Evolutionary conservation across 306 rosid species (phyloP).

Genomic region (Citrullus mucosospermus): DNA sequence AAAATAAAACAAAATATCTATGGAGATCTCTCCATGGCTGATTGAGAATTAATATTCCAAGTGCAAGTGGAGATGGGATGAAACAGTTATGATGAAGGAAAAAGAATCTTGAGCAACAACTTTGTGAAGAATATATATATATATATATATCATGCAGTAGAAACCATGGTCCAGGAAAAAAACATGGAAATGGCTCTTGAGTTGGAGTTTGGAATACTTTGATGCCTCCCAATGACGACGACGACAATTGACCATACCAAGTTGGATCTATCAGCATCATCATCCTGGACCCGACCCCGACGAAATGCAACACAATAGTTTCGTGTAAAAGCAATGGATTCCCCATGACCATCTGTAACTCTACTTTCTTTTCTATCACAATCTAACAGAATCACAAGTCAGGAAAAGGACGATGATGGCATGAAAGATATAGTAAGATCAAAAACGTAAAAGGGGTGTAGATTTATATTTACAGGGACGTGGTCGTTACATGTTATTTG

Average conservation of each 20-base stretch:
- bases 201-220: constrained; percentile 2
- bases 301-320: neutral
- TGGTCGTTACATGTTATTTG: constrained; percentile 1
- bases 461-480: neutral
- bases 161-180: constrained; percentile 2
- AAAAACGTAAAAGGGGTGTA: neutral
- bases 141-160: neutral
- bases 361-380: constrained; percentile 9
- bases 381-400: constrained; percentile 1
- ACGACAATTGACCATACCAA: neutral
- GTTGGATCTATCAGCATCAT: constrained; percentile 4
- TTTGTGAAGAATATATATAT: neutral
- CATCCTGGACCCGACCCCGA: constrained; percentile 3
- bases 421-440: neutral
- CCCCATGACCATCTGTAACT: neutral
- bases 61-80: neutral
- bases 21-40: neutral
- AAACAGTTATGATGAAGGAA: neutral
- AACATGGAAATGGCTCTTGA: neutral
- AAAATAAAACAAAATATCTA: neutral
- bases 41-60: neutral
- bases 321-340: neutral
- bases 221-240: neutral
- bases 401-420: neutral
- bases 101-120: constrained; percentile 4